phyloP scores from a whole-genome alignment of 345 rosid species.

The Corymbia maculata region DNA sequence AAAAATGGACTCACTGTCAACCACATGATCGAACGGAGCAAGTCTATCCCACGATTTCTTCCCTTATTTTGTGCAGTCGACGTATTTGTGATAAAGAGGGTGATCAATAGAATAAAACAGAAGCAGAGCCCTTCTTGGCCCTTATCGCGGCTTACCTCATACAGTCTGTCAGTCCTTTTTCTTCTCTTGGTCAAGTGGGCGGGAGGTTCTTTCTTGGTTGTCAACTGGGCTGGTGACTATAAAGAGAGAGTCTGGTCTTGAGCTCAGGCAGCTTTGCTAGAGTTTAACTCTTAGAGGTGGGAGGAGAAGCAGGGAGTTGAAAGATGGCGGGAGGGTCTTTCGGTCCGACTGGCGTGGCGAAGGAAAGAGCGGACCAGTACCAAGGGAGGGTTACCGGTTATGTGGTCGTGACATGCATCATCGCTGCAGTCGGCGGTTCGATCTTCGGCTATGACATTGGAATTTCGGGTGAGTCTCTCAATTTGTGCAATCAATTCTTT shows the following conservation, averaged over 20 bases:
- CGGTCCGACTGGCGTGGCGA: slow-evolving; percentile 68
- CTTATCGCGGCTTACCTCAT: background rate
- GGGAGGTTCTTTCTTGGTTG: background rate
- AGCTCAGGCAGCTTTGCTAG: background rate
- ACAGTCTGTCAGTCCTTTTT: background rate
- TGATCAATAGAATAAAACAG: background rate
- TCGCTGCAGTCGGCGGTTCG: slow-evolving; percentile 83
- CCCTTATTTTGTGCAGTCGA: background rate
- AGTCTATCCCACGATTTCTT: background rate
- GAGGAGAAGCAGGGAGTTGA: background rate
- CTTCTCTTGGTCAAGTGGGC: background rate
- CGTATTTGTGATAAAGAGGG: background rate
- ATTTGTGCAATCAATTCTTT: background rate
- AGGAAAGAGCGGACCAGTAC: slow-evolving; percentile 75
- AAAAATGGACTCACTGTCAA: background rate
- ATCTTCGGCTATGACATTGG: slow-evolving; percentile 93
- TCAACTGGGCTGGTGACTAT: background rate
- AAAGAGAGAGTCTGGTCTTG: background rate
- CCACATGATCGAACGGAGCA: background rate
- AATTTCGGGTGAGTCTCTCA: slow-evolving; percentile 47
- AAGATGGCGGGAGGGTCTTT: slow-evolving; percentile 77
- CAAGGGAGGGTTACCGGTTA: slow-evolving; percentile 64
- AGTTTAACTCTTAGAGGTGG: background rate
- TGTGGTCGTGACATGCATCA: slow-evolving; percentile 59
- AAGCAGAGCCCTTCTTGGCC: background rate